These are phyloP conservation scores for Sanchytrium tribonematis DNA, from an alignment of 371 early-diverging fungal genomes.

Conservation along the genomic window DNA sequence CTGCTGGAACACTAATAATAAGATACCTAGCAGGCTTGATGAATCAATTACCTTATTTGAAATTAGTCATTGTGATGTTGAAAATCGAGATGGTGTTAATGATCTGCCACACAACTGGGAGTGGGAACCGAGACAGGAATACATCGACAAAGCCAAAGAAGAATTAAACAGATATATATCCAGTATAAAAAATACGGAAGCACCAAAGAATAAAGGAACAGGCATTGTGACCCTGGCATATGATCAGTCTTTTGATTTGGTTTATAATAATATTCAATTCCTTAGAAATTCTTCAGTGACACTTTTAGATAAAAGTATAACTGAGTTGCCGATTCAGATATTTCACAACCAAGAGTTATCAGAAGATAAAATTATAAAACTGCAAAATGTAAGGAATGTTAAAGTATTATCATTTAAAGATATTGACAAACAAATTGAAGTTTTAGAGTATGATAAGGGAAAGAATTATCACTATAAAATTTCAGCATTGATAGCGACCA, in stretches of 20 bases:
- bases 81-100: neutral
- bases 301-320: neutral
- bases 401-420: neutral
- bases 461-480: slow-evolving; percentile 13
- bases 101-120: neutral
- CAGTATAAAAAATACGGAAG: neutral
- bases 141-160: neutral
- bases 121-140: neutral
- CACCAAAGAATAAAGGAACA: neutral
- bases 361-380: neutral
- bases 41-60: neutral
- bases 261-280: neutral
- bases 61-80: neutral
- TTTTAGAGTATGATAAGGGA: neutral
- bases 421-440: neutral
- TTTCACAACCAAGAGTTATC: neutral
- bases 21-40: neutral
- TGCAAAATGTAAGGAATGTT: neutral
- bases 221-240: neutral
- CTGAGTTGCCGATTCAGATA: neutral
- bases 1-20: neutral
- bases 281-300: no score
- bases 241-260: neutral
- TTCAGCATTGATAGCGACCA: slow-evolving; percentile 18
- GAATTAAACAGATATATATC: neutral